Evolutionary conservation across 768 basidiomycete species (phyloP).

Genomic region (Mycena maculata): DNA sequence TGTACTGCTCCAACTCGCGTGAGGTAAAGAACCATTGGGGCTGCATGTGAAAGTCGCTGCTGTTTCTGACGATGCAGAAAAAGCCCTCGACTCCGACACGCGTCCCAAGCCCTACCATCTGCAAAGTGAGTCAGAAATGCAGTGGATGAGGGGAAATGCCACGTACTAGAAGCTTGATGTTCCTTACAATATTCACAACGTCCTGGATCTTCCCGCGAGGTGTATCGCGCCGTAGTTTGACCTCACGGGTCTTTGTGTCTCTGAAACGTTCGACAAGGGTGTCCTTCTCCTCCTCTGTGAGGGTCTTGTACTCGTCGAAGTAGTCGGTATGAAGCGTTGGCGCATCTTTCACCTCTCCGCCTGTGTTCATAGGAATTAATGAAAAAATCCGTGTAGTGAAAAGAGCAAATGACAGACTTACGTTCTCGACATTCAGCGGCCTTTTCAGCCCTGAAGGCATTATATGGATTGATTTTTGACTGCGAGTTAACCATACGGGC

Average conservation of each 20-base stretch:
- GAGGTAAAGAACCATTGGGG: conserved; percentile 38
- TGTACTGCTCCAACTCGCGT: conserved; percentile 25
- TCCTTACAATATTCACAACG: conserved; percentile 1
- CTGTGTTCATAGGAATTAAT: background rate
- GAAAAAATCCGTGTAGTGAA: background rate
- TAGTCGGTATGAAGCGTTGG: background rate
- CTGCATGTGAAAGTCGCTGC: conserved; percentile 24
- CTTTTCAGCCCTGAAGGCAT: background rate
- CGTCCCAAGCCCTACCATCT: conserved; percentile 22
- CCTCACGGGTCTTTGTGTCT: background rate
- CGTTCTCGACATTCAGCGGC: background rate
- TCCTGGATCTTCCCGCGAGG: conserved; percentile 22
- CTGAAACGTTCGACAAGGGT: conserved; percentile 6
- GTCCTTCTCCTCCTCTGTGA: conserved; percentile 2
- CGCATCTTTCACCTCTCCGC: background rate
- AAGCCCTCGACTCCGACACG: conserved; percentile 37
- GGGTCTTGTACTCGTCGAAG: conserved; percentile 23
- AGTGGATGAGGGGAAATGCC: background rate
- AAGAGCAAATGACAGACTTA: background rate
- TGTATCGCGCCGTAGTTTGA: conserved; percentile 8
- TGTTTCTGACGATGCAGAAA: conserved; percentile 38
- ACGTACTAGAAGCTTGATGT: conserved; percentile 16
- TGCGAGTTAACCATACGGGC: conserved; percentile 5
- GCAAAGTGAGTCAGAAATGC: background rate
- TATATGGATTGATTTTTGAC: background rate